Conservation (phyloP, 305 asterid genomes). For the Fraxinus paxiana region DNA sequence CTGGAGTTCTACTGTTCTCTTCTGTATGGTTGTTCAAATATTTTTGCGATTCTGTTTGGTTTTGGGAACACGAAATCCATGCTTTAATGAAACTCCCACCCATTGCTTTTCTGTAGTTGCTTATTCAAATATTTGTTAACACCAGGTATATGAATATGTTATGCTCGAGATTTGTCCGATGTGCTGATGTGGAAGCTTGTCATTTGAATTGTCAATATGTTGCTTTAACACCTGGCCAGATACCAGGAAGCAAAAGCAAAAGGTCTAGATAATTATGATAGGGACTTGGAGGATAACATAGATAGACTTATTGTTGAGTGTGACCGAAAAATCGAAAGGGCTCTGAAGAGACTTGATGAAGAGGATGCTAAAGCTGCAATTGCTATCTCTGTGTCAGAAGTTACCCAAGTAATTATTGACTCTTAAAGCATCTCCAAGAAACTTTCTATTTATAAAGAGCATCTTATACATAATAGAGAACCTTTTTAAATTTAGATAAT, state of each 20-base stretch:
- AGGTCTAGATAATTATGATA: slow-evolving; percentile 75
- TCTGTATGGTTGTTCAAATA: neutral
- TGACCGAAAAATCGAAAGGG: slow-evolving; percentile 80
- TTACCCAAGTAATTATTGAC: slow-evolving; percentile 49
- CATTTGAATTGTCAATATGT: slow-evolving; percentile 15
- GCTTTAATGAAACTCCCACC: neutral
- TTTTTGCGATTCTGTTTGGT: neutral
- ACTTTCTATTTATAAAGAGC: neutral
- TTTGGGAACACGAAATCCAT: neutral
- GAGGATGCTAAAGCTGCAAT: slow-evolving; percentile 97
- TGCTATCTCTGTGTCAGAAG: slow-evolving; percentile 85
- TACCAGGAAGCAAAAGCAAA: slow-evolving; percentile 74
- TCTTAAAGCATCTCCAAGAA: neutral
- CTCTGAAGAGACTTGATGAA: slow-evolving; percentile 79
- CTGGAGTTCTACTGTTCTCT: neutral
- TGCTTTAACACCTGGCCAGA: slow-evolving; percentile 49
- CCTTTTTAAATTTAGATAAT: neutral
- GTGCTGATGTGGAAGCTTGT: neutral
- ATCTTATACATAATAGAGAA: neutral
- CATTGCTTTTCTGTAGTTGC: neutral
- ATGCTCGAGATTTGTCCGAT: neutral
- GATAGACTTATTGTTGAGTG: slow-evolving; percentile 90
- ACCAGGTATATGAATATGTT: neutral
- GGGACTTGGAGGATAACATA: slow-evolving; percentile 84
- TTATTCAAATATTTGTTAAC: neutral